These are phyloP conservation scores for Pontederia paniculata DNA, from an alignment of 176 grass and related monocot genomes.

Conservation along the genomic window DNA sequence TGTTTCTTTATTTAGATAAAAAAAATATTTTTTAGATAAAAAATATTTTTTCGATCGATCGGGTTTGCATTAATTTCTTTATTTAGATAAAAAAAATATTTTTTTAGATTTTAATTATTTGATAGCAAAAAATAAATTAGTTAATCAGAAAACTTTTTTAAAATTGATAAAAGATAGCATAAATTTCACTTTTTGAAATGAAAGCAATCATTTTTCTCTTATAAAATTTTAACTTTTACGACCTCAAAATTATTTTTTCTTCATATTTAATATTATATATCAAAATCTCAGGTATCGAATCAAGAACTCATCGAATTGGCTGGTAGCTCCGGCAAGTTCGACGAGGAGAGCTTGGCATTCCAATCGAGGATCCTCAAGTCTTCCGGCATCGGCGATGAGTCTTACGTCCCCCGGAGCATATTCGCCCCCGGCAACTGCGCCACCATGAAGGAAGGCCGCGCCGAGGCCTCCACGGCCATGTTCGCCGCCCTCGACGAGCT, in stretches of 20 bases:
- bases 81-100: not conserved
- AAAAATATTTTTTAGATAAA: not conserved
- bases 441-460: conserved; percentile 88
- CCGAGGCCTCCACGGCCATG: conserved; percentile 59
- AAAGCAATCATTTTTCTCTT: no score
- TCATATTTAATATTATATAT: not conserved
- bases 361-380: conserved; percentile 68
- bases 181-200: not conserved
- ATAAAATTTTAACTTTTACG: no score
- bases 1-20: no score
- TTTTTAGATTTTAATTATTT: no score
- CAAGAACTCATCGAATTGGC: conserved; percentile 72
- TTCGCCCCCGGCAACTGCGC: conserved; percentile 77
- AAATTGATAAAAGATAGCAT: no score
- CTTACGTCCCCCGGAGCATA: conserved; percentile 65
- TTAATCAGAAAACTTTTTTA: no score
- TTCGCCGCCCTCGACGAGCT: conserved; percentile 83
- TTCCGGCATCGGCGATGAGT: conserved; percentile 82
- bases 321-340: conserved; percentile 74
- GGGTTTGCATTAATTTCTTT: no score
- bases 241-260: no score
- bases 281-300: conserved; percentile 35
- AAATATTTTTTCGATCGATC: no score
- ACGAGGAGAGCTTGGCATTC: conserved; percentile 89
- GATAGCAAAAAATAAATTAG: no score